Evolutionary conservation across 108 stramenopile species (phyloP).

Genomic region (Nitzschia inconspicua): DNA sequence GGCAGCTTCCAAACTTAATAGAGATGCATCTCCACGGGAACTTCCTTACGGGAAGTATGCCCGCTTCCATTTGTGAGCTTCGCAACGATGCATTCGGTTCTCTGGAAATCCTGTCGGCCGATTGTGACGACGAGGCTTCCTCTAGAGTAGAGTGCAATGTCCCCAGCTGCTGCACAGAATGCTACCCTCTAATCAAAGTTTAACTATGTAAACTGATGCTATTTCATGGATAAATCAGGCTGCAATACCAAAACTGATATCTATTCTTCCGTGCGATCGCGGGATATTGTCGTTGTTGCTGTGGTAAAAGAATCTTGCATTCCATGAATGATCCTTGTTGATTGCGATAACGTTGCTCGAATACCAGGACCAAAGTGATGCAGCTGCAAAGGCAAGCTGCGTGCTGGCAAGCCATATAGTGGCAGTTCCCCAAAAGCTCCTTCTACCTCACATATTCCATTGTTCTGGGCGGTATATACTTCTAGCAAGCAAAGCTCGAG

Average conservation of each 20-base stretch:
- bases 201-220: background rate
- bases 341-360: background rate
- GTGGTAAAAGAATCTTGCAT: background rate
- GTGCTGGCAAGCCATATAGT: slow-evolving; percentile 9
- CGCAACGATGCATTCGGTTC: slow-evolving; percentile 17
- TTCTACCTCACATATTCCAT: slow-evolving; percentile 17
- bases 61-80: slow-evolving; percentile 34
- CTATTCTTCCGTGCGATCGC: background rate
- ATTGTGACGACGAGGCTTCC: slow-evolving; percentile 12
- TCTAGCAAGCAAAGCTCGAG: slow-evolving; percentile 8
- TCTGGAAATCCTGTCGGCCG: slow-evolving; percentile 25
- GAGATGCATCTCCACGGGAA: slow-evolving; percentile 30
- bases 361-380: background rate
- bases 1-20: background rate
- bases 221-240: no score
- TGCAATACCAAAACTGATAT: background rate
- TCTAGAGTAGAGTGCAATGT: slow-evolving; percentile 11
- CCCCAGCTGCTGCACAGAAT: slow-evolving; percentile 27
- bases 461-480: slow-evolving; percentile 3
- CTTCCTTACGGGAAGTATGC: slow-evolving; percentile 40
- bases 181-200: slow-evolving; percentile 7
- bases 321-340: background rate
- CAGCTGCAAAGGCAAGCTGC: slow-evolving; percentile 6
- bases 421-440: slow-evolving; percentile 7
- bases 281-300: background rate